phyloP scores from a whole-genome alignment of 2,329 filamentous ascomycete species.

The Fusarium fracticaudum region DNA sequence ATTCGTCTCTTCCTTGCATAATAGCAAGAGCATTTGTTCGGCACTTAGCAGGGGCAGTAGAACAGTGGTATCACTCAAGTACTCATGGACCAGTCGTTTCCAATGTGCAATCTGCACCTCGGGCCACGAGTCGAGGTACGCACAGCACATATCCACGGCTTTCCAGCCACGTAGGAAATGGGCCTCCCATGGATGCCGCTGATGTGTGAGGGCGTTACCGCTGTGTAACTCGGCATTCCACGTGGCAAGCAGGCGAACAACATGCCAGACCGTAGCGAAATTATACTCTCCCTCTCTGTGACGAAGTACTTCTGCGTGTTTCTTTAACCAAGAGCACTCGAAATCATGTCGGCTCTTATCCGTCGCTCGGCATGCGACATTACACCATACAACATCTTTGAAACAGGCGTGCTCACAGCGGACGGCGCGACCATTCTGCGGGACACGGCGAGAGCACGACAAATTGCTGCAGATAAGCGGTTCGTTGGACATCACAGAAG shows the following conservation, averaged over 20 bases:
- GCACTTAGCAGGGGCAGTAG: conserved; percentile 22
- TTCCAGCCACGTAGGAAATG: conserved; percentile 41
- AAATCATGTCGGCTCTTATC: conserved; percentile 39
- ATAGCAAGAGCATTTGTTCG: conserved; percentile 35
- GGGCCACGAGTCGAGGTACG: conserved; percentile 45
- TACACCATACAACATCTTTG: conserved; percentile 43
- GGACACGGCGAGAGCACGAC: conserved; percentile 35
- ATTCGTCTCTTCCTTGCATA: conserved; percentile 46
- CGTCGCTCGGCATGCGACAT: conserved; percentile 28
- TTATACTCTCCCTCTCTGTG: conserved; percentile 38
- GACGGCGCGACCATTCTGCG: conserved; percentile 8
- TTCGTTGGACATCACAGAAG: conserved; percentile 31
- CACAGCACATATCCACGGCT: conserved; percentile 40
- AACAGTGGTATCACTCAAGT: conserved; percentile 32
- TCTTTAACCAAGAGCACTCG: conserved; percentile 42
- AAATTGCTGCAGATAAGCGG: conserved; percentile 43
- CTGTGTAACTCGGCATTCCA: conserved; percentile 32
- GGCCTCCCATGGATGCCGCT: conserved; percentile 11
- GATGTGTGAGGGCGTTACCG: neutral
- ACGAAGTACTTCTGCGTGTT: conserved; percentile 24
- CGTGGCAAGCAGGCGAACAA: conserved; percentile 42
- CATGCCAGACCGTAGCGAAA: conserved; percentile 44
- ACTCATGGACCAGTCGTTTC: conserved; percentile 36
- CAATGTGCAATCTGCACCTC: conserved; percentile 40
- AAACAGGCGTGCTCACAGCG: conserved; percentile 34